Evolutionary conservation across 352 stramenopile genomes (phyloP), one percentile per base, ranked within the genome.

Genomic region (Globisporangium iwayamae): DNA sequence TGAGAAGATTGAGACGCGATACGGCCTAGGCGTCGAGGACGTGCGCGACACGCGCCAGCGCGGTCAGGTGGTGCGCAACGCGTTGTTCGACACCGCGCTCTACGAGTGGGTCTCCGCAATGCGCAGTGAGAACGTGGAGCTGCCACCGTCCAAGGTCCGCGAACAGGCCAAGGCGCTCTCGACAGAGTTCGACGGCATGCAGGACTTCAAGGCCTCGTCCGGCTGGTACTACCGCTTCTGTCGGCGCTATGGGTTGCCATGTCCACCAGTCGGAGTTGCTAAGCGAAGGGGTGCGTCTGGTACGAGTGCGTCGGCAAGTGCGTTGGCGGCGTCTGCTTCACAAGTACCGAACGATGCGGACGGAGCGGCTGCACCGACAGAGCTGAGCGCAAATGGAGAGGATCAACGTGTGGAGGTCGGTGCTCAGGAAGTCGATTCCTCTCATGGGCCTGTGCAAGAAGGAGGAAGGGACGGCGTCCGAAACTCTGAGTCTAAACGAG

Each of bases 221-320:
- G 78, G 78, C 3, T 87, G 78, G 76, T 85, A 76, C 66, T 85
- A 82, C 55, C 72, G 78, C 22, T 85, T 83, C 46, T 82, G 74
- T 50, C 61, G 74, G 14, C 72, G 74, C 4, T 82, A 82, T 53
- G 74, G 67, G 8, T 58, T 82, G 10, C 62, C 65, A 2, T 76
- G 71, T 36, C 55, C 65, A 4, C 38, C 56, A 11, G 38, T 60
- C 2, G 38, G 45, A 3, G 51, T 66, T 4, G 52, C 5, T 22
- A 71, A 2, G 51, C 18, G 18, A 43, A 46, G 52, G 9, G 52
- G 20, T n/a, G 18, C n/a, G 18, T 3, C n/a, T n/a, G 20, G 7
- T 16, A 32, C 55, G 11, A 30, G 28, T 14, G 5, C 20, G 22
- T 45, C n/a, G 13, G 18, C 50, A 10, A 18, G 20, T n/a, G 9